Evolutionary conservation across 2,329 filamentous ascomycete genomes (phyloP).

Genomic region (Colletotrichum tabaci): DNA sequence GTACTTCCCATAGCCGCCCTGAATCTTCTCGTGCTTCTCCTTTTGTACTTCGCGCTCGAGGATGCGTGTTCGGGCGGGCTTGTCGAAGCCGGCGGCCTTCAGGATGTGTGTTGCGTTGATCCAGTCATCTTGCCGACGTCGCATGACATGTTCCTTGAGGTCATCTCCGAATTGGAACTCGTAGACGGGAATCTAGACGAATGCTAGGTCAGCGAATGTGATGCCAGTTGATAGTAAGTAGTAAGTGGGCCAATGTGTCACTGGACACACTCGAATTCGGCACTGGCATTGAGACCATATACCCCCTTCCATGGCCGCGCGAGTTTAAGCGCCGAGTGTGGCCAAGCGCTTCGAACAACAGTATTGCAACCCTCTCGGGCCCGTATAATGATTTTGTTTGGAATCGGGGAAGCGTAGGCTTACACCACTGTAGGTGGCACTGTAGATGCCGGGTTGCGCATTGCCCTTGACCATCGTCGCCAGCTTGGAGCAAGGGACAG

Average conservation of each 20-base stretch:
- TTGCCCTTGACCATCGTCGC: constrained; percentile 63
- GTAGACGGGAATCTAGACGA: constrained; percentile 87
- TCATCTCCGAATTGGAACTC: constrained; percentile 90
- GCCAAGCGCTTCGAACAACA: not conserved
- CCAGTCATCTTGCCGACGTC: constrained; percentile 93
- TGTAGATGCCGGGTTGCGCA: constrained; percentile 69
- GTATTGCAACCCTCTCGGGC: not conserved
- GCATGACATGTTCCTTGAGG: constrained; percentile 91
- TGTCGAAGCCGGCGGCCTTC: constrained; percentile 97
- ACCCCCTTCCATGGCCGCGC: constrained; percentile 14
- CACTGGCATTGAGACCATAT: constrained; percentile 33
- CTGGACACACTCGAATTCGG: not conserved
- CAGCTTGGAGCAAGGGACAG: constrained; percentile 38
- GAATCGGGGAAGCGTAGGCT: constrained; percentile 50
- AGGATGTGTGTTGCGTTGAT: constrained; percentile 99
- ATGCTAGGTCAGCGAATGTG: constrained; percentile 8
- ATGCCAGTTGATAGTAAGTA: not conserved
- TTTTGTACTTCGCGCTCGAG: constrained; percentile 98
- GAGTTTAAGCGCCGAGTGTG: constrained; percentile 5
- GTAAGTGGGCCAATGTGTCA: not conserved
- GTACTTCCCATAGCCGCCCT: constrained; percentile 98
- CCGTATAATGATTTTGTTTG: not conserved
- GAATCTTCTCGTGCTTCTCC: constrained; percentile 96
- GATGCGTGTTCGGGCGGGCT: constrained; percentile 94
- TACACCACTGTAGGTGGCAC: constrained; percentile 79